Conservation (phyloP, 169 alveolate species). For the Eimeria tenella region DNA sequence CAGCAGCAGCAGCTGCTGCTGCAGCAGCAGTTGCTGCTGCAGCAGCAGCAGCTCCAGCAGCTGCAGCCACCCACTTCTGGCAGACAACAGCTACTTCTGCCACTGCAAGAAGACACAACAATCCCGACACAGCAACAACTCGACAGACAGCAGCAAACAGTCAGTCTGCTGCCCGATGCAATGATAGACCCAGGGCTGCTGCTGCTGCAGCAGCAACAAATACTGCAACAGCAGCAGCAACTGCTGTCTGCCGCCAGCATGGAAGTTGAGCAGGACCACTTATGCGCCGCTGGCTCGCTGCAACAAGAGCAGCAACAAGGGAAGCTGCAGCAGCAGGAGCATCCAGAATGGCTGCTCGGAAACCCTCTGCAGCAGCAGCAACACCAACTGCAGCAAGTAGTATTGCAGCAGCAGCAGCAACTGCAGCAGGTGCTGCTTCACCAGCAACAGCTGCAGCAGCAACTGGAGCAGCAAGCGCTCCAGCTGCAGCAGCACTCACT, state of each 20-base stretch:
- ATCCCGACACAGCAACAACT: not conserved
- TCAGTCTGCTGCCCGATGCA: not conserved
- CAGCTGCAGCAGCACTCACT: not conserved
- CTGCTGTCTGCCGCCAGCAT: not conserved
- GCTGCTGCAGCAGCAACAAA: constrained; percentile 20
- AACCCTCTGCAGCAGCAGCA: constrained; percentile 32
- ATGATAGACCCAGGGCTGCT: not conserved
- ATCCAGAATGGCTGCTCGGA: not conserved
- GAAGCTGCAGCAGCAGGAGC: constrained; percentile 33
- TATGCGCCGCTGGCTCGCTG: not conserved
- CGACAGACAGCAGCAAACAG: not conserved
- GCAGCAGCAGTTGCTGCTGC: not conserved
- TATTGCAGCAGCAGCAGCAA: constrained; percentile 20
- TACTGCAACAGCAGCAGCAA: constrained; percentile 29
- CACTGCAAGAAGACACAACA: not conserved
- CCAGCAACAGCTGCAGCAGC: not conserved
- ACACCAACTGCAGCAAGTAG: not conserved
- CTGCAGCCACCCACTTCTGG: too few species aligned
- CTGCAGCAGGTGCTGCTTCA: not conserved
- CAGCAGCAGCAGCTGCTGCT: not conserved
- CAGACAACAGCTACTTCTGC: not conserved
- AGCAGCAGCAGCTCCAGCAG: not conserved
- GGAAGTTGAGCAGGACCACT: not conserved
- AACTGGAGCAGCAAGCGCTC: not conserved
- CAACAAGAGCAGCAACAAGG: not conserved